These are phyloP conservation scores for Cladosporium colombiae DNA, from an alignment of 2,329 filamentous ascomycete species.

Conservation along the genomic window DNA sequence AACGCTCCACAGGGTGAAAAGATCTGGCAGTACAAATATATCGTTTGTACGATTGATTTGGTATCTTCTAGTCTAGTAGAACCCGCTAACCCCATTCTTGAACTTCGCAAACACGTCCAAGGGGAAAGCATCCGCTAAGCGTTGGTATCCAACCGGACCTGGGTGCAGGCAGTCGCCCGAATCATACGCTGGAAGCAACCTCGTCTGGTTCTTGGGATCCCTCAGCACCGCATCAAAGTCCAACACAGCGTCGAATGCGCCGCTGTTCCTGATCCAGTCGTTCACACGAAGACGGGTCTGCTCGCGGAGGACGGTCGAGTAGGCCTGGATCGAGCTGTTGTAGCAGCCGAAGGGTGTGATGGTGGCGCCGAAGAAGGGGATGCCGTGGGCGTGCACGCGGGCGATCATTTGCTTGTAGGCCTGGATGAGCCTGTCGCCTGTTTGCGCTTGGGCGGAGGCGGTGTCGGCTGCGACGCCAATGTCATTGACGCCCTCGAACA, in stretches of 20 bases:
- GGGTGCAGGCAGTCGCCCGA: slow-evolving; percentile 68
- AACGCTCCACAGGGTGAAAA: no score
- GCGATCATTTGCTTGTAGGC: slow-evolving; percentile 61
- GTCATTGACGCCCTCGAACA: slow-evolving; percentile 71
- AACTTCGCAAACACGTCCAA: slow-evolving; percentile 52
- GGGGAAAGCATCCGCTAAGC: slow-evolving; percentile 60
- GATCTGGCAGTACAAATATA: no score
- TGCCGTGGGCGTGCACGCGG: slow-evolving; percentile 55
- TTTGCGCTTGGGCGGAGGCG: slow-evolving; percentile 44
- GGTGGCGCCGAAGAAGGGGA: slow-evolving; percentile 63
- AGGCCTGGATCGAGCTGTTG: slow-evolving; percentile 50
- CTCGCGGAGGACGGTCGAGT: slow-evolving; percentile 58
- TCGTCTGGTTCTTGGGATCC: slow-evolving; percentile 51
- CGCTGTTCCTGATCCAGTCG: slow-evolving; percentile 59
- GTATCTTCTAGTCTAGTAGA: slow-evolving; percentile 5
- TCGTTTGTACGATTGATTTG: not conserved
- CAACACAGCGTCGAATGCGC: slow-evolving; percentile 60
- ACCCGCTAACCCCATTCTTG: slow-evolving; percentile 28
- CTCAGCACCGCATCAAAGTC: slow-evolving; percentile 63
- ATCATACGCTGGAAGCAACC: slow-evolving; percentile 55
- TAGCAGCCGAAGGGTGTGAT: slow-evolving; percentile 63
- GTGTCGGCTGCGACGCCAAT: slow-evolving; percentile 58
- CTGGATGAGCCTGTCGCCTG: slow-evolving; percentile 56
- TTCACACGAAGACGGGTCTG: slow-evolving; percentile 60
- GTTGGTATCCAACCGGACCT: slow-evolving; percentile 60